phyloP scores from a whole-genome alignment of 2,329 filamentous ascomycete genomes.

The Didymella arachidicola region DNA sequence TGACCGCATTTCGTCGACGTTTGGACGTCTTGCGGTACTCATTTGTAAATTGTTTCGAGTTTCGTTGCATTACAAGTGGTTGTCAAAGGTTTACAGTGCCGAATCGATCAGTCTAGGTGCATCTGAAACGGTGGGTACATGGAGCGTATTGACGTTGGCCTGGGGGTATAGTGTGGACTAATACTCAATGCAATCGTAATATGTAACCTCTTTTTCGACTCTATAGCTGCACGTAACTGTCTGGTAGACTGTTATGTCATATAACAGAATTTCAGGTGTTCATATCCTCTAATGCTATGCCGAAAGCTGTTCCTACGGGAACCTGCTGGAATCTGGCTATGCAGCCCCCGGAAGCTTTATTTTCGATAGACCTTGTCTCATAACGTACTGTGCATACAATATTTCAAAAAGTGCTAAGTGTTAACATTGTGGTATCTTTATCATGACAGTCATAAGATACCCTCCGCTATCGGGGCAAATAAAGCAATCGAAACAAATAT shows the following conservation, averaged over 20 bases:
- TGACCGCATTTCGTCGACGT: constrained; percentile 6
- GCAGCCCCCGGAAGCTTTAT: neutral
- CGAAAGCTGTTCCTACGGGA: too few species aligned
- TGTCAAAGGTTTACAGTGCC: neutral
- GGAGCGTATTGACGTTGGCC: too few species aligned
- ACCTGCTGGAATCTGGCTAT: too few species aligned
- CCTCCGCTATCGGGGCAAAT: constrained; percentile 1
- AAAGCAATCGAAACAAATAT: neutral
- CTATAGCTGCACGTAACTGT: neutral
- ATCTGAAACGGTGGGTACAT: too few species aligned
- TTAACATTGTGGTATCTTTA: neutral
- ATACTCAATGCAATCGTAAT: neutral
- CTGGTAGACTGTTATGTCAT: neutral
- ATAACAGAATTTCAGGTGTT: neutral
- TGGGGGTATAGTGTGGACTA: neutral
- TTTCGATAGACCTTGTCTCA: too few species aligned
- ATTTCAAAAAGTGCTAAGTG: neutral
- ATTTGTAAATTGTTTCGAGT: neutral
- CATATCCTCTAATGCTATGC: neutral
- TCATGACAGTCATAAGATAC: constrained; percentile 7
- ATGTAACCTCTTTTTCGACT: neutral
- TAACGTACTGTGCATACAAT: too few species aligned
- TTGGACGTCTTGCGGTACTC: neutral
- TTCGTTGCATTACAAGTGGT: neutral
- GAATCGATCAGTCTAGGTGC: neutral